Percentiles rank a stretch among this genome's conserved stretches.
Conservation (phyloP, 768 basidiomycete species). For the Collybiopsis confluens region DNA sequence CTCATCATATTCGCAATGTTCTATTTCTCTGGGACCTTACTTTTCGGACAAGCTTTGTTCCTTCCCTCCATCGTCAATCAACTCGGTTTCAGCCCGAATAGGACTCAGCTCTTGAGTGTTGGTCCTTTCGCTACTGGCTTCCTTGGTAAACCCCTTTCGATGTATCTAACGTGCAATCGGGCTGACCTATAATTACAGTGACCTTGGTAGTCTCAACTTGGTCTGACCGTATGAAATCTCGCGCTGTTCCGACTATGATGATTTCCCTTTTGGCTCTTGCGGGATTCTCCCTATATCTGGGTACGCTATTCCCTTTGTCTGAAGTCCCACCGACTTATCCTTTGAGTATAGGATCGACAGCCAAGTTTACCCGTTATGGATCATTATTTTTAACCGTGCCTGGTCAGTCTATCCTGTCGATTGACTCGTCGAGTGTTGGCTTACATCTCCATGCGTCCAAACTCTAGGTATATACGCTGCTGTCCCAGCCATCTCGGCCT, state of each 20-base stretch:
- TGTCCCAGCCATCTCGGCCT: slow-evolving; percentile 26
- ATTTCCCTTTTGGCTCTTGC: slow-evolving; percentile 21
- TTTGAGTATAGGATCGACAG: slow-evolving; percentile 15
- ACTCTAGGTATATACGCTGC: slow-evolving; percentile 23
- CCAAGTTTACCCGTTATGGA: slow-evolving; percentile 26
- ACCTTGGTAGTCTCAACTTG: slow-evolving; percentile 7
- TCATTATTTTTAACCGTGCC: slow-evolving; percentile 31
- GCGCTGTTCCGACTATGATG: slow-evolving; percentile 20
- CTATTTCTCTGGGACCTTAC: not conserved
- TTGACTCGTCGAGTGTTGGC: not conserved
- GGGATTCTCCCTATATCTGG: slow-evolving; percentile 27
- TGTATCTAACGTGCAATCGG: too few species aligned
- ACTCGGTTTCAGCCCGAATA: slow-evolving; percentile 35
- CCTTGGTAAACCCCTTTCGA: too few species aligned
- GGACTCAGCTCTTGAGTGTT: slow-evolving; percentile 41
- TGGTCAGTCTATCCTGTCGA: not conserved
- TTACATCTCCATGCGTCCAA: not conserved
- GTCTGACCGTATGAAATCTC: slow-evolving; percentile 16
- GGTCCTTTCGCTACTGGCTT: slow-evolving; percentile 27
- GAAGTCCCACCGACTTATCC: not conserved
- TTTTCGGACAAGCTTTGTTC: slow-evolving; percentile 29
- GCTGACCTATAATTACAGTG: too few species aligned
- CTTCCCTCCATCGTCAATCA: slow-evolving; percentile 49
- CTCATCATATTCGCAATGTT: slow-evolving; percentile 5
- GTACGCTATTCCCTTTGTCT: slow-evolving; percentile 12